Percentiles rank a stretch among this genome's conserved stretches.
Conservation (phyloP, 176 grass and related monocot genomes). For the Zea mays region DNA sequence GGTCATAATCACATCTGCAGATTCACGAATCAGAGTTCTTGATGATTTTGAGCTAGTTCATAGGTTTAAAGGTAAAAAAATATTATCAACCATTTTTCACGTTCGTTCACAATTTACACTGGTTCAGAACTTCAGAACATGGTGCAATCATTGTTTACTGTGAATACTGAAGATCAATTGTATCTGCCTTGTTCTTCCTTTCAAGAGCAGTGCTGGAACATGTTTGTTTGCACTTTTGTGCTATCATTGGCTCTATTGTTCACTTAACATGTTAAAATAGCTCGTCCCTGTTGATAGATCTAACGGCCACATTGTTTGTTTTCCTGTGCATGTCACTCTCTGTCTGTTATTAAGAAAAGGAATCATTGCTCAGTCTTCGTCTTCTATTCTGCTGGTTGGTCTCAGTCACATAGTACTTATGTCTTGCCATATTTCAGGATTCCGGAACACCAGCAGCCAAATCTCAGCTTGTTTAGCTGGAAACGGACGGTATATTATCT, state of each 20-base stretch:
- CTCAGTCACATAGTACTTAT: background rate
- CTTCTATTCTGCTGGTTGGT: conserved; percentile 26
- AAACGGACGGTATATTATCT: conserved; percentile 75
- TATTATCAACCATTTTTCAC: background rate
- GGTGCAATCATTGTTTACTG: conserved; percentile 26
- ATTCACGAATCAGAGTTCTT: conserved; percentile 80
- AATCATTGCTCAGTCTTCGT: conserved; percentile 10
- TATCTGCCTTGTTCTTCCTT: conserved; percentile 32
- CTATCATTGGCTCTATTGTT: conserved; percentile 31
- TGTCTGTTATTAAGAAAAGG: conserved; percentile 19
- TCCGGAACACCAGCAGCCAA: conserved; percentile 93
- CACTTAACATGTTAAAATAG: conserved; percentile 44
- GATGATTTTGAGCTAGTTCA: conserved; percentile 72
- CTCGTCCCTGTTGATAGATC: conserved; percentile 26
- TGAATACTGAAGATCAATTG: conserved; percentile 28
- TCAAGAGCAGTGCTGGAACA: conserved; percentile 26
- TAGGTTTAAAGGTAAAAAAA: conserved; percentile 81
- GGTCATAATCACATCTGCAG: conserved; percentile 92
- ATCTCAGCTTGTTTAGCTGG: conserved; percentile 73
- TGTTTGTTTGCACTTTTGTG: conserved; percentile 23
- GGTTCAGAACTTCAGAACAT: conserved; percentile 21
- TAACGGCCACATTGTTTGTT: conserved; percentile 23
- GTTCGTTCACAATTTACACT: conserved; percentile 10
- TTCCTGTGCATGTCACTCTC: conserved; percentile 31
- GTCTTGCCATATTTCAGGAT: conserved; percentile 62